Base-by-base conservation (phyloP, 2,329 filamentous ascomycete genomes). In the Tolypocladium pustulatum region DNA sequence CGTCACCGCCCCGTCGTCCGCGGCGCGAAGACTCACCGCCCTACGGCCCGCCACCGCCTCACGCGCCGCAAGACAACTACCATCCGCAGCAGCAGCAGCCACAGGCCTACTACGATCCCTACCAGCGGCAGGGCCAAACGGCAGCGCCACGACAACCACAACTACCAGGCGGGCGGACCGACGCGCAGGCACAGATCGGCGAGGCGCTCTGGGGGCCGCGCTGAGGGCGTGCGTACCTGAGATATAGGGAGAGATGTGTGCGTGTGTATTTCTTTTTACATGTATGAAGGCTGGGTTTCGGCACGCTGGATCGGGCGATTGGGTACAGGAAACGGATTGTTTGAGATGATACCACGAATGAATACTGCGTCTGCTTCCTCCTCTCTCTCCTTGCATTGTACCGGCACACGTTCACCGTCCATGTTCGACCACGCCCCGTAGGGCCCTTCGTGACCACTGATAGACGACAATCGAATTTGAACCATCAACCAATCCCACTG, bases 151-250 rank as follows among this genome's bases (percentile, higher is more conserved):
- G n/a, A 38, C 37, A 12, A 38, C 37, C 41, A 22, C 41, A n/a
- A 15, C 25, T 17, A 1, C 46, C 46, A 13, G 51, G 40, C 25
- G 56, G 41, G 30, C 43, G 34, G 36, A 57, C 56, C 12, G 36
- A 59, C 7, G 43, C 62, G 22, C 62, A 61, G 56, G 59, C 43
- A 15, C 12, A 20, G 2, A 43, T 65, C 15, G 61, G 59, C 15
- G 58, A 62, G 51, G 61, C 59, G 13, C 52, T 64, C 25, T 65
- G 62, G 63, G 57, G 58, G n/a, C 56, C 36, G 25, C 49, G 37
- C 17, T 55, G n/a, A 30, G 13, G n/a, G 32, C 38, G 17, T 1
- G n/a, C 27, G 17, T 15, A 5, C 34, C 34, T 40, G 53, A 40
- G 34, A 40, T 27, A n/a, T 25, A 55, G 27, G 38, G 22, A 6